phyloP scores from a whole-genome alignment of 208 protist species.

The Leishmania braziliensis region DNA sequence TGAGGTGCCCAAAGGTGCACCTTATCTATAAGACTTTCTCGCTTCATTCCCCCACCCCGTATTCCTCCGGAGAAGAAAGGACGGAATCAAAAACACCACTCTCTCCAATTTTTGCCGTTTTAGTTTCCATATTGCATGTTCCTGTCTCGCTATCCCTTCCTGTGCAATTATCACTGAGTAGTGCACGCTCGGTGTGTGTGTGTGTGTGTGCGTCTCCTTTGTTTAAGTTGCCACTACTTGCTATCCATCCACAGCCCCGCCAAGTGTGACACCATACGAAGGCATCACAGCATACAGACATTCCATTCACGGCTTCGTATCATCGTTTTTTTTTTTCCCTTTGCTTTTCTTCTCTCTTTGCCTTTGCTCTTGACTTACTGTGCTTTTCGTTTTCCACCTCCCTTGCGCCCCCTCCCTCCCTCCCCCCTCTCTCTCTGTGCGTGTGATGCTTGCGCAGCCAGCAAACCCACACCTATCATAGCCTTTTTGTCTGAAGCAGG shows the following conservation, averaged over 20 bases:
- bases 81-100: neutral
- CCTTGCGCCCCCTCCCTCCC: neutral
- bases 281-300: neutral
- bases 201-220: neutral
- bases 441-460: too few relatives aligned
- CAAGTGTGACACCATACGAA: neutral
- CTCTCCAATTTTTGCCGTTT: slow-evolving; percentile 1
- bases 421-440: neutral
- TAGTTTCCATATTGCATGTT: neutral
- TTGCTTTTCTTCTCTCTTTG: neutral
- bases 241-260: neutral
- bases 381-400: neutral
- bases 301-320: neutral
- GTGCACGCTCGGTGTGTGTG: neutral
- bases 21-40: neutral
- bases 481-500: neutral
- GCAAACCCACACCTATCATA: neutral
- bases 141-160: neutral
- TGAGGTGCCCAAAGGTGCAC: neutral
- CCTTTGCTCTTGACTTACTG: neutral
- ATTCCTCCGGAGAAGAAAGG: too few relatives aligned
- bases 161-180: neutral
- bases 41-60: neutral
- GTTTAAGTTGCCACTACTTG: neutral
- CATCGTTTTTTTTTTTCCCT: neutral